These are phyloP conservation scores for Aspergillus fumigatus DNA, from an alignment of 2,329 filamentous ascomycete species.

Conservation along the genomic window DNA sequence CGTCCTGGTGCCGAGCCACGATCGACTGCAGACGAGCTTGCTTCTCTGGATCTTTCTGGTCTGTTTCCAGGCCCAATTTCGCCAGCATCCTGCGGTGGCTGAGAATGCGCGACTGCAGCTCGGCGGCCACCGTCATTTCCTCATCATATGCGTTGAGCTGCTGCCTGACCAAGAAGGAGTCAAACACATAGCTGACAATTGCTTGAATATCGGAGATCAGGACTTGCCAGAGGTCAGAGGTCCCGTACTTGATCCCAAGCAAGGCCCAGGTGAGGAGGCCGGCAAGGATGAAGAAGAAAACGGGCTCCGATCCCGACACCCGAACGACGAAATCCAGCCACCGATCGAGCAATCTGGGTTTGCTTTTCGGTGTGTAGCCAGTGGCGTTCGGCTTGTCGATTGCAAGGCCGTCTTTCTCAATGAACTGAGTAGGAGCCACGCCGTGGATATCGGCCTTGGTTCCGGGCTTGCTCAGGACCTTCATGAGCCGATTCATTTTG, in stretches of 20 bases:
- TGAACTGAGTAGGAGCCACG: background rate
- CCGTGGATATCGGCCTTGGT: background rate
- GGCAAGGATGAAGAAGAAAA: conserved; percentile 27
- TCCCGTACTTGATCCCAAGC: conserved; percentile 19
- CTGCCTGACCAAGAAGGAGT: conserved; percentile 25
- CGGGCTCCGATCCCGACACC: conserved; percentile 19
- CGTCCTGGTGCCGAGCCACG: background rate
- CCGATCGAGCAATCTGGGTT: conserved; percentile 4
- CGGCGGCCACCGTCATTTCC: conserved; percentile 7
- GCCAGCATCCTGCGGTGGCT: conserved; percentile 7
- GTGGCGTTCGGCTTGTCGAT: background rate
- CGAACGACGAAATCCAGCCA: conserved; percentile 22
- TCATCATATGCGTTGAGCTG: conserved; percentile 17
- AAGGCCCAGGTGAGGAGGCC: conserved; percentile 24
- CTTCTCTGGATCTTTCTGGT: background rate
- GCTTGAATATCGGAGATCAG: conserved; percentile 24
- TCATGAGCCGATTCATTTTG: background rate
- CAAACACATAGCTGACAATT: conserved; percentile 24
- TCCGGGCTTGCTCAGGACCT: background rate
- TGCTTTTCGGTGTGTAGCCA: background rate
- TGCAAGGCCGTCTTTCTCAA: background rate
- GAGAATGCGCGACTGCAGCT: conserved; percentile 7
- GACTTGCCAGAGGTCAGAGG: conserved; percentile 20
- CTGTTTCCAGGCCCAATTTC: background rate
- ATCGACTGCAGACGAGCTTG: background rate